Percentiles rank a stretch among this genome's conserved stretches.
These are phyloP conservation scores for Neospermospora avenae DNA, from an alignment of 2,329 filamentous ascomycete species.

Conservation along the genomic window DNA sequence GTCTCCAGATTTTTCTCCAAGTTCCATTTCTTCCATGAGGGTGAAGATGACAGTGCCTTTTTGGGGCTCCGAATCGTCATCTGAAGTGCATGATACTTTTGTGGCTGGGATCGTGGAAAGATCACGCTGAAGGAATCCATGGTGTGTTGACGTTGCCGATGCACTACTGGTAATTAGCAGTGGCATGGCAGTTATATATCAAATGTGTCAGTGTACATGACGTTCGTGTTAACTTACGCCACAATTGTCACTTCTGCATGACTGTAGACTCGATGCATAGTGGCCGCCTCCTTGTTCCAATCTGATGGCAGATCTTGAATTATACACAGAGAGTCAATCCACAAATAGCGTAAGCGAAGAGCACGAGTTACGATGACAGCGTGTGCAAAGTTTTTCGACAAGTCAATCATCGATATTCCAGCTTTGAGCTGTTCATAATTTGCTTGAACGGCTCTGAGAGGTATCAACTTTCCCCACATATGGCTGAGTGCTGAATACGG, in stretches of 20 bases:
- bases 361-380: neutral
- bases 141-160: constrained; percentile 11
- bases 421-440: constrained; percentile 5
- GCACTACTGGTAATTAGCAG: neutral
- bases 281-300: constrained; percentile 6
- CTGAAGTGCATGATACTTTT: constrained; percentile 7
- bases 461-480: constrained; percentile 10
- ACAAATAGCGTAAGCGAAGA: constrained; percentile 1
- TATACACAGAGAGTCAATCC: constrained; percentile 9
- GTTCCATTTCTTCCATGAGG: constrained; percentile 6
- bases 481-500: constrained; percentile 6
- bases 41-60: neutral
- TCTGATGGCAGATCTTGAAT: constrained; percentile 3
- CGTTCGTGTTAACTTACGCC: too few species aligned
- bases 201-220: too few species aligned
- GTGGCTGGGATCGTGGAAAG: constrained; percentile 1
- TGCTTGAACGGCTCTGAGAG: neutral
- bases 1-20: constrained; percentile 1
- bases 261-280: constrained; percentile 11
- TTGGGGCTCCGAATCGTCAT: neutral
- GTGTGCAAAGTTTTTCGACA: constrained; percentile 8
- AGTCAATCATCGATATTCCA: neutral
- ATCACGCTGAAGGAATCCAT: constrained; percentile 11
- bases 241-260: constrained; percentile 10
- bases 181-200: too few species aligned